Evolutionary conservation across 2,329 filamentous ascomycete species (phyloP), one percentile per base, ranked within the genome.

Genomic region (Colletotrichum sp.): DNA sequence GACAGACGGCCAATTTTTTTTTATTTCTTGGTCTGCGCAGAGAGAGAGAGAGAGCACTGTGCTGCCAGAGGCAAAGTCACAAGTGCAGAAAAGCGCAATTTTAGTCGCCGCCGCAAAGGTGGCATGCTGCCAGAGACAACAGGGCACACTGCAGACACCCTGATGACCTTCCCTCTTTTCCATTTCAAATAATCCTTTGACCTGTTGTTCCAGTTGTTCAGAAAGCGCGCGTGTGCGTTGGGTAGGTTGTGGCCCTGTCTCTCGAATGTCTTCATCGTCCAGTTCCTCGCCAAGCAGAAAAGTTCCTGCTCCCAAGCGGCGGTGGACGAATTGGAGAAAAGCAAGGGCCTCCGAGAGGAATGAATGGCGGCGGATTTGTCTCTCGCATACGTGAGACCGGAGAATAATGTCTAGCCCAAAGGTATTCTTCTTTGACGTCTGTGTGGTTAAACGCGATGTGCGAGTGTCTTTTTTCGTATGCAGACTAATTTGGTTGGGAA

Each of bases 401-500:
- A 69, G 43, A 59, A 60, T 68, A 61, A 28, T 52, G 57, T 69
- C 55, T 52, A 26, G 57, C 10, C 26, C 26, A 39, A 52, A 72
- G 52, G 26, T 30, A 16, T 57, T 36, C 18, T 66, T 65, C 30
- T 64, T 61, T 52, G 30, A 55, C 12, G 68, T 63, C 55, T 67
- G 63, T 72, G 61, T 72, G 59, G 68, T 52, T 65, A 68, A 34
- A 24, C 55, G 32, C 18, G 28, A 55, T 71, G 30, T 34, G 67
- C 39, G 26, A 12, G n/a, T 48, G 52, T 67, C 28, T 64, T 34
- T 72, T 61, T 55, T 57, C 63, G 68, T 48, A 68, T 30, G 36
- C 66, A 21, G 66, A 67, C 74, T 76, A 70, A 74, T 71, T 67
- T 67, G 48, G 67, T 55, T 67, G 52, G 36, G 60, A 68, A 75